Evolutionary conservation across 2,329 filamentous ascomycete genomes (phyloP).

Genomic region (Exophiala dermatitidis): DNA sequence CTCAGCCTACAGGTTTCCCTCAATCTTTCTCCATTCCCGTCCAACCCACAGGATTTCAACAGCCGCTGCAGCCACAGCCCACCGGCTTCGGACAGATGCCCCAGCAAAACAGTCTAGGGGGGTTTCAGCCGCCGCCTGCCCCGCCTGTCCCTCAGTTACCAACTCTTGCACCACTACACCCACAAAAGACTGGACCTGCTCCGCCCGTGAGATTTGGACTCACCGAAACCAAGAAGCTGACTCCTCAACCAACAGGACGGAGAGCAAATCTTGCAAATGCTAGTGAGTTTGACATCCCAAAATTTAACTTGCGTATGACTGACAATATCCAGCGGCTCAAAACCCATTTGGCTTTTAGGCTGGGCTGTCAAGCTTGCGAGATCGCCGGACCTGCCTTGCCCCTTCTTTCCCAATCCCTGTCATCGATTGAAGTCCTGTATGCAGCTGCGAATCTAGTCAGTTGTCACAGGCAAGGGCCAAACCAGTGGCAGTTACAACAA

Average conservation of each 20-base stretch:
- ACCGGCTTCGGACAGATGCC: slow-evolving; percentile 35
- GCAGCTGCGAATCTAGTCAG: too few relatives aligned
- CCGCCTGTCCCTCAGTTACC: slow-evolving; percentile 53
- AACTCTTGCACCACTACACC: slow-evolving; percentile 56
- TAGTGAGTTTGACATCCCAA: slow-evolving; percentile 60
- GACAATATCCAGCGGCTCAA: slow-evolving; percentile 14
- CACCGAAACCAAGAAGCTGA: slow-evolving; percentile 64
- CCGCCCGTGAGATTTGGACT: slow-evolving; percentile 87
- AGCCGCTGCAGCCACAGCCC: slow-evolving; percentile 21
- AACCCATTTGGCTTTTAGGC: slow-evolving; percentile 21
- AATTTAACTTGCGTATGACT: slow-evolving; percentile 11
- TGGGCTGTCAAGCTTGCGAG: not conserved
- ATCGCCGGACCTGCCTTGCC: not conserved
- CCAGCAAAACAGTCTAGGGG: slow-evolving; percentile 42
- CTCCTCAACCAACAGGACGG: slow-evolving; percentile 78
- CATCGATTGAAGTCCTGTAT: too few relatives aligned
- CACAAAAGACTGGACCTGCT: slow-evolving; percentile 77
- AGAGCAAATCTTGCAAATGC: slow-evolving; percentile 88
- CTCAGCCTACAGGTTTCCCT: slow-evolving; percentile 53
- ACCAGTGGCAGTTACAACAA: too few relatives aligned
- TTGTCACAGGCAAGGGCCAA: too few relatives aligned
- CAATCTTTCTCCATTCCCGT: slow-evolving; percentile 15
- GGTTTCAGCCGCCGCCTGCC: slow-evolving; percentile 47
- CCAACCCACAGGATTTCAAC: slow-evolving; percentile 51
- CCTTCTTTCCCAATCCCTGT: too few relatives aligned